Evolutionary conservation across 1,284 basidiomycete genomes (phyloP), one percentile per base, ranked within the genome.

Genomic region (Tilletia indica): DNA sequence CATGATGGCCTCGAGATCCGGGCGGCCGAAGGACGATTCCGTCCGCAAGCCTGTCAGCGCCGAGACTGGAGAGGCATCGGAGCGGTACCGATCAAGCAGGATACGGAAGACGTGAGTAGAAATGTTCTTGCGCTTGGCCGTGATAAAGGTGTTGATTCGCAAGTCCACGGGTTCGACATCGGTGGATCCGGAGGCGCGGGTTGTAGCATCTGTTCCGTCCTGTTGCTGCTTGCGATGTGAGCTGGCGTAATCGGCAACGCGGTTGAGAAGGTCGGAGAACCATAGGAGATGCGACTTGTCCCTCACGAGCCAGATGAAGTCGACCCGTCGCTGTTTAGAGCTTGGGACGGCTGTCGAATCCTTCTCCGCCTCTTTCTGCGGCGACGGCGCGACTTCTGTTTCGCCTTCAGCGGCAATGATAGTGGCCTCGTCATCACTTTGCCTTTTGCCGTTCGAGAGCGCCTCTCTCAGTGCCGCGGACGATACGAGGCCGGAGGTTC

Each of bases 221-320:
- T 54, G 11, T 25, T 12, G 19, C 16, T 54, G 51, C 51, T 54
- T 54, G 51, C 19, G 19, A 25, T 54, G 51, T 6, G 8, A 5
- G 25, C 19, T 39, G 5, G 56, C 67, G n/a, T 25, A 25, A 12
- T 63, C 64, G 38, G 31, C n/a, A 19, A 45, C 36, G 19, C 67
- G 66, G 34, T 72, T 72, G n/a, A 72, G 67, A 36, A 72, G 69
- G 48, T 67, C 64, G 31, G 68, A 61, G 51, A 72, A 70, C 71
- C 71, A 72, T n/a, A 72, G 68, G 9, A 72, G 39, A 9, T 67
- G 31, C 21, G 69, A 54, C 42, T 47, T 42, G 63, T 70, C 68
- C 16, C 71, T 49, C 16, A 72, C 71, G 31, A 70, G 70, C 71
- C 71, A 72, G 69, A 66, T 39, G 25, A 70, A 70, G 69, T 70